Conservation (phyloP, 2,329 filamentous ascomycete species). For the Colletotrichum agaves region DNA sequence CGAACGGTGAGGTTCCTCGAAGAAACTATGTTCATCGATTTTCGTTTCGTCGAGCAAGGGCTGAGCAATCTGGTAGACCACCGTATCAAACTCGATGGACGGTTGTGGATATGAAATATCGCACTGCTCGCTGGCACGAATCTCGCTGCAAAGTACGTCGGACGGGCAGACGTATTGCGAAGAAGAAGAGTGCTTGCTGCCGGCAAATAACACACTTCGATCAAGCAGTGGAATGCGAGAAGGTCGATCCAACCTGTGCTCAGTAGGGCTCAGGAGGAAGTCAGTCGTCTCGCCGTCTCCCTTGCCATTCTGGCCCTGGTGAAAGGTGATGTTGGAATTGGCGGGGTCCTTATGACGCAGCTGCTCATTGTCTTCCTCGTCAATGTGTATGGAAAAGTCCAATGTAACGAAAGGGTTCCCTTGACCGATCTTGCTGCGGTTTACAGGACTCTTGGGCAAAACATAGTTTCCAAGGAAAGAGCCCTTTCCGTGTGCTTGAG, state of each 20-base stretch:
- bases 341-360: not conserved
- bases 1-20: not conserved
- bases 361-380: not conserved
- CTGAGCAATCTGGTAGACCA: not conserved
- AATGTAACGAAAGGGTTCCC: not conserved
- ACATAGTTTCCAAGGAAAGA: not conserved
- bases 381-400: not conserved
- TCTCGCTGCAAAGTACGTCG: not conserved
- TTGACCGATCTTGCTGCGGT: not conserved
- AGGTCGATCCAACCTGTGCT: not conserved
- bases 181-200: not conserved
- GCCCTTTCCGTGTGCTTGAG: not conserved
- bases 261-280: not conserved
- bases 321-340: not conserved
- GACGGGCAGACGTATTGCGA: not conserved
- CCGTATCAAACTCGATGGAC: not conserved
- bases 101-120: not conserved
- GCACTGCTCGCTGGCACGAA: not conserved
- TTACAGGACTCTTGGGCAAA: not conserved
- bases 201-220: not conserved
- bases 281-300: constrained; percentile 7
- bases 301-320: not conserved
- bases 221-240: not conserved
- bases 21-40: not conserved
- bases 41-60: not conserved